Base-by-base conservation (phyloP, 2,329 filamentous ascomycete species). In the Xylariaceae sp. region DNA sequence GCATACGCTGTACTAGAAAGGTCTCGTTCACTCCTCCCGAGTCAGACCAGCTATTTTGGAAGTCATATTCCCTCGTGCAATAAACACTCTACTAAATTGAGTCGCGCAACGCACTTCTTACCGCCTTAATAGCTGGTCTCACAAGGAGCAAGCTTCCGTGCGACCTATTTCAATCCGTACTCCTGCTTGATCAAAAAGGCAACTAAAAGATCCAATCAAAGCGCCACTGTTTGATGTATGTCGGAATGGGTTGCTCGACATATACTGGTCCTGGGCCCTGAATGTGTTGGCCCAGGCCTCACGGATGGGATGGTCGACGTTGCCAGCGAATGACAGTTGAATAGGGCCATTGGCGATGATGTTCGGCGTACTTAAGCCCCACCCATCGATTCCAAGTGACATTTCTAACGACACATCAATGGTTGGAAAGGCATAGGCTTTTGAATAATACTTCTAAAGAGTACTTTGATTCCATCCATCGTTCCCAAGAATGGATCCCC, bases 401-500 rank as follows among this genome's bases (percentile, higher is more conserved):
- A 32, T 42, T 18, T 50, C 45, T 18, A 58, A 40, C 3, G 41
- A 21, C 20, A 54, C 23, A 19, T 41, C 32, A 41, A 42, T 18
- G 19, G 43, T 1, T 29, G 56, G 52, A 29, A 44, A 40, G 3
- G 56, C 56, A 23, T 57, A 60, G 7, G 49, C 46, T 53, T 70
- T 72, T 46, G 59, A 59, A 41, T 69, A 72, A 50, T 71, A 73
- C 6, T 62, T 60, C 2, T 68, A 42, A 6, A 75, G 56, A 2
- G 52, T 66, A 12, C 70, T 61, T 70, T 73, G 77, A 1, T 70
- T 67, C 75, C 75, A 77, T 0, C 74, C 72, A 0, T 69, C 57
- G 41, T 77, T 77, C 0, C 73, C 74, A 0, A 77, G 62, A n/a
- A n/a, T n/a, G 0, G 67, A 61, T 16, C 69, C 71, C 75, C 75